A percentile compares a stretch with the other conserved stretches of the same genome.
phyloP scores from a whole-genome alignment of 2,329 filamentous ascomycete genomes.

The Trichophyton verrucosum region DNA sequence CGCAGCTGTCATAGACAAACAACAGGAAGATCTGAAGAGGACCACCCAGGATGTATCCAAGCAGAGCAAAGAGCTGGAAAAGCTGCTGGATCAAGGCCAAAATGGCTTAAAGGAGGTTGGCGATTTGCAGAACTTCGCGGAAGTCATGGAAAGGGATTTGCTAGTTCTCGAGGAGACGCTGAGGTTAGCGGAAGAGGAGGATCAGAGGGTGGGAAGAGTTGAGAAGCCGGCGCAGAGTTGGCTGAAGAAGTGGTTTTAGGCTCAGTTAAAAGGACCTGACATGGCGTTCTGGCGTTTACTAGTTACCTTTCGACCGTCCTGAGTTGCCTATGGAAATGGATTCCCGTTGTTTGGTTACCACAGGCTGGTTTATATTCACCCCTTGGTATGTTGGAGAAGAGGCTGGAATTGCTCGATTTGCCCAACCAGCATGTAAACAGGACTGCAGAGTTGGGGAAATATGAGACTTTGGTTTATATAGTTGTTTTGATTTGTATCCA shows the following conservation, averaged over 20 bases:
- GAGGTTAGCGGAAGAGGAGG: conserved; percentile 25
- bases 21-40: conserved; percentile 42
- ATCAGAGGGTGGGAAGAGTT: conserved; percentile 12
- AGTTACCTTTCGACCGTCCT: too few relatives aligned
- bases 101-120: conserved; percentile 50
- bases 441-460: background rate
- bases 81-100: conserved; percentile 41
- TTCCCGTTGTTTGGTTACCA: background rate
- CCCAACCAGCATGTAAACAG: background rate
- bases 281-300: too few relatives aligned
- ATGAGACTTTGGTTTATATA: background rate
- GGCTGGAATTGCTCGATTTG: background rate
- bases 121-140: conserved; percentile 54
- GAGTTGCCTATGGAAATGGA: background rate
- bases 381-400: background rate
- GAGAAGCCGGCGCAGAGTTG: conserved; percentile 11
- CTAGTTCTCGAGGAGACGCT: conserved; percentile 33
- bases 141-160: conserved; percentile 44
- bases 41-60: conserved; percentile 39
- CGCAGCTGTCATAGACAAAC: conserved; percentile 40
- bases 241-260: conserved; percentile 14
- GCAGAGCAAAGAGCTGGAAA: conserved; percentile 44
- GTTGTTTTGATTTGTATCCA: background rate
- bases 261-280: too few relatives aligned
- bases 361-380: background rate